Percentiles rank a stretch among this genome's conserved stretches.
These are phyloP conservation scores for Candida multigemmis DNA, from an alignment of 805 yeast genomes.

Conservation along the genomic window DNA sequence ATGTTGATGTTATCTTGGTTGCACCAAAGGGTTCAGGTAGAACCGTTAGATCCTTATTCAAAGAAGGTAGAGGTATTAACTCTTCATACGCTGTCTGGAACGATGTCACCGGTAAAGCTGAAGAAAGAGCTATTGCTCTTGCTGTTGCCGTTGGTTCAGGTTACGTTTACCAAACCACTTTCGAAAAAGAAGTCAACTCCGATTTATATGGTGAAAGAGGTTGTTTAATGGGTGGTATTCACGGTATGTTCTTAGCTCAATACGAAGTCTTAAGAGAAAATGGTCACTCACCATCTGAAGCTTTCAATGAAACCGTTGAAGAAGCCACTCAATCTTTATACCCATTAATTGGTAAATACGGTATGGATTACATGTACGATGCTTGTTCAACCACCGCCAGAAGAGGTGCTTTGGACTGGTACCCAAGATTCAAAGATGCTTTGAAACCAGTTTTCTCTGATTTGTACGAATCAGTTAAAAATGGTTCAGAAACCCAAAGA, in stretches of 20 bases:
- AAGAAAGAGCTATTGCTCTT: slow-evolving; percentile 96
- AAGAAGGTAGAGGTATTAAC: slow-evolving; percentile 99
- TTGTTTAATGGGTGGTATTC: slow-evolving; percentile 99
- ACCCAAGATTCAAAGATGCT: slow-evolving; percentile 97
- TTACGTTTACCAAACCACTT: slow-evolving; percentile 99
- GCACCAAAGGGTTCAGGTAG: slow-evolving; percentile 99
- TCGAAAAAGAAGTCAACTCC: slow-evolving; percentile 98
- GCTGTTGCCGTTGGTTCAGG: slow-evolving; percentile 99
- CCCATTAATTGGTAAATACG: slow-evolving; percentile 98
- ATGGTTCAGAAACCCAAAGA: slow-evolving; percentile 96
- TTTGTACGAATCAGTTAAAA: slow-evolving; percentile 88
- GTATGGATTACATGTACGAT: slow-evolving; percentile 99
- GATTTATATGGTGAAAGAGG: slow-evolving; percentile 99
- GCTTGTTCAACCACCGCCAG: slow-evolving; percentile 99
- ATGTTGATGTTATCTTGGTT: slow-evolving; percentile 94
- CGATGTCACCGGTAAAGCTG: slow-evolving; percentile 98
- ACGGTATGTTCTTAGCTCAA: slow-evolving; percentile 99
- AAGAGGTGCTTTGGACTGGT: slow-evolving; percentile 99
- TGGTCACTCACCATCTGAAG: slow-evolving; percentile 99
- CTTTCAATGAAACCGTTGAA: slow-evolving; percentile 99
- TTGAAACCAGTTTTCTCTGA: slow-evolving; percentile 97
- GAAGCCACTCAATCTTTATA: slow-evolving; percentile 99
- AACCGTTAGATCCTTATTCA: slow-evolving; percentile 97
- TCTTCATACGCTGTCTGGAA: slow-evolving; percentile 99
- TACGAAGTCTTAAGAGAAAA: slow-evolving; percentile 99